Conservation (phyloP, 1,284 basidiomycete species). For the Sphagnurus paluster region DNA sequence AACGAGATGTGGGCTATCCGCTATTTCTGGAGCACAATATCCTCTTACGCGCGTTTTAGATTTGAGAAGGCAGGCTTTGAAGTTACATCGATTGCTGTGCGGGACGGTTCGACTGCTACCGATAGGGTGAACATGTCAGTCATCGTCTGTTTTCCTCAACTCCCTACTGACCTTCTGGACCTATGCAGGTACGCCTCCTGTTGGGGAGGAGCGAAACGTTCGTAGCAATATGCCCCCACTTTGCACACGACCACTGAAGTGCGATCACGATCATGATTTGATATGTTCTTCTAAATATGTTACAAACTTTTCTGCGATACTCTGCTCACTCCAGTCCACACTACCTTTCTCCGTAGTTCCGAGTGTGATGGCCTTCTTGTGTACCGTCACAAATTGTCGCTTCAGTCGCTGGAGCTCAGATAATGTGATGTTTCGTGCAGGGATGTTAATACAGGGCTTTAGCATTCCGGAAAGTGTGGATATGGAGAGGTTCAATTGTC, state of each 20-base stretch:
- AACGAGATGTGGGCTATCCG: slow-evolving; percentile 46
- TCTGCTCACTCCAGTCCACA: slow-evolving; percentile 76
- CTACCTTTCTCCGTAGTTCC: slow-evolving; percentile 79
- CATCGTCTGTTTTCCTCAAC: background rate
- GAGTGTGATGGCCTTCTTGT: slow-evolving; percentile 85
- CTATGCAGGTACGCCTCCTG: slow-evolving; percentile 29
- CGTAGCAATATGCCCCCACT: slow-evolving; percentile 4
- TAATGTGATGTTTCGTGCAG: slow-evolving; percentile 70
- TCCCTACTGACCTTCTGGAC: background rate
- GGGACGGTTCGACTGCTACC: slow-evolving; percentile 27
- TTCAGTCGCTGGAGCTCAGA: slow-evolving; percentile 86
- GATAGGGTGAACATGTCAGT: slow-evolving; percentile 36
- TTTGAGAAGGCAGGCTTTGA: slow-evolving; percentile 29
- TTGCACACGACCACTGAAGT: background rate
- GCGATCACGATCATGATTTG: slow-evolving; percentile 34
- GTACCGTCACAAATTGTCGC: slow-evolving; percentile 83
- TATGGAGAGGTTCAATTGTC: slow-evolving; percentile 51
- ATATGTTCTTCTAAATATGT: slow-evolving; percentile 78
- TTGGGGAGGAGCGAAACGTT: slow-evolving; percentile 26
- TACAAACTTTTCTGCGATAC: slow-evolving; percentile 75
- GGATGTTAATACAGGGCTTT: slow-evolving; percentile 53
- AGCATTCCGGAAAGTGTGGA: slow-evolving; percentile 31
- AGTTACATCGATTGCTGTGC: slow-evolving; percentile 27
- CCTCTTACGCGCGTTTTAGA: too few species aligned
- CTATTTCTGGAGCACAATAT: background rate